A percentile compares a stretch with the other conserved stretches of the same genome.
Evolutionary conservation across 257 asterid genomes (phyloP).

Genomic region (Primulina tabacum): DNA sequence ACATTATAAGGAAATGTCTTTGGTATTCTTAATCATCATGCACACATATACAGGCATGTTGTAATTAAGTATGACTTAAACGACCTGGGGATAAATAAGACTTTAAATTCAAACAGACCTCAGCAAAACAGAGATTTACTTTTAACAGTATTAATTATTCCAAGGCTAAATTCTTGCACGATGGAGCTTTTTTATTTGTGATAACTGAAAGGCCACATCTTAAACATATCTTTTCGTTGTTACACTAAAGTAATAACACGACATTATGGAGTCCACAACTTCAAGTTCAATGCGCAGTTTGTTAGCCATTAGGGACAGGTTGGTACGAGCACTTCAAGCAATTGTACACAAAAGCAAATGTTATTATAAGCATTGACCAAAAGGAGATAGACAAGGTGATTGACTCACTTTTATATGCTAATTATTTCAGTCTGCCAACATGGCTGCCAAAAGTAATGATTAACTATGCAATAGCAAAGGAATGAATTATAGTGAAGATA

Average conservation of each 20-base stretch:
- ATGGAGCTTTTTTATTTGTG: no score
- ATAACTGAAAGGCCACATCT: neutral
- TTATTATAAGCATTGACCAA: neutral
- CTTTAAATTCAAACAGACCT: neutral
- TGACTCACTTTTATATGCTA: neutral
- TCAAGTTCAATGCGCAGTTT: no score
- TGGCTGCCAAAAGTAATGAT: neutral
- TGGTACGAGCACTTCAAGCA: neutral
- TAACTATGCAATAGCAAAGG: slow-evolving; percentile 8
- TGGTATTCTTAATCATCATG: no score
- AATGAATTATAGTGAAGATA: slow-evolving; percentile 17
- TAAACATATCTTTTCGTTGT: neutral
- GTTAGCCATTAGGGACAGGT: no score
- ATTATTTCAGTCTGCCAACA: slow-evolving; percentile 1
- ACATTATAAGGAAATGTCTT: no score
- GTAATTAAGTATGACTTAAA: neutral
- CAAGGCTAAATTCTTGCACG: neutral
- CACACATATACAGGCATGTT: neutral
- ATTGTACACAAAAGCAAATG: neutral
- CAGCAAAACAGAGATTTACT: slow-evolving; percentile 1
- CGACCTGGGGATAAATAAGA: neutral
- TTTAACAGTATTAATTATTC: neutral
- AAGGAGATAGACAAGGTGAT: neutral
- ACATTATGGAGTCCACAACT: no score
- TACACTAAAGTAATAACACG: no score